Evolutionary conservation across 169 alveolate genomes (phyloP).

Genomic region (Plasmodium yoelii): DNA sequence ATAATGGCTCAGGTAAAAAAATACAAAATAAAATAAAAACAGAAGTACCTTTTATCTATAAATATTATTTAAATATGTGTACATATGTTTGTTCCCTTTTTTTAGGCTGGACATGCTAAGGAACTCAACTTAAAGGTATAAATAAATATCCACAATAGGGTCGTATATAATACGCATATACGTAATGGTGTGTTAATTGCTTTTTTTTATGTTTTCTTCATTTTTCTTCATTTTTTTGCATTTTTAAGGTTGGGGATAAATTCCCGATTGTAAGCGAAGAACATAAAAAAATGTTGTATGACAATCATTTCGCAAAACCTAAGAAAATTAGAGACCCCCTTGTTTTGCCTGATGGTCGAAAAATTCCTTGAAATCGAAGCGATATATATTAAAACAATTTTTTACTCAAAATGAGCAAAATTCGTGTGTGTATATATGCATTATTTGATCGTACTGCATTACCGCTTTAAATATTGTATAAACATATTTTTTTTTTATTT

Average conservation of each 20-base stretch:
- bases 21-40: background rate
- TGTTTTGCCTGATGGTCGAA: slow-evolving; percentile 84
- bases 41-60: background rate
- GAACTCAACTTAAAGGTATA: slow-evolving; percentile 65
- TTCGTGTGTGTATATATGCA: too few relatives aligned
- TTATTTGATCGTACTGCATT: too few relatives aligned
- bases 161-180: too few relatives aligned
- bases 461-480: too few relatives aligned
- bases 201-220: too few relatives aligned
- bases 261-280: slow-evolving; percentile 57
- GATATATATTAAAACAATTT: too few relatives aligned
- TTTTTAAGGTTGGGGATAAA: slow-evolving; percentile 62
- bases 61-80: background rate
- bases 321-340: slow-evolving; percentile 80
- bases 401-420: too few relatives aligned
- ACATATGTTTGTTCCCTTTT: background rate
- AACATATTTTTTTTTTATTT: too few relatives aligned
- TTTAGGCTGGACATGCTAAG: slow-evolving; percentile 76
- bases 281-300: slow-evolving; percentile 66
- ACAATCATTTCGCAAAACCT: slow-evolving; percentile 83
- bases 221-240: background rate
- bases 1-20: slow-evolving; percentile 46
- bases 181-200: too few relatives aligned
- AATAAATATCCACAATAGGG: background rate
- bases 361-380: slow-evolving; percentile 19